Conservation (phyloP, 768 basidiomycete genomes). For the Suillus subaureus region DNA sequence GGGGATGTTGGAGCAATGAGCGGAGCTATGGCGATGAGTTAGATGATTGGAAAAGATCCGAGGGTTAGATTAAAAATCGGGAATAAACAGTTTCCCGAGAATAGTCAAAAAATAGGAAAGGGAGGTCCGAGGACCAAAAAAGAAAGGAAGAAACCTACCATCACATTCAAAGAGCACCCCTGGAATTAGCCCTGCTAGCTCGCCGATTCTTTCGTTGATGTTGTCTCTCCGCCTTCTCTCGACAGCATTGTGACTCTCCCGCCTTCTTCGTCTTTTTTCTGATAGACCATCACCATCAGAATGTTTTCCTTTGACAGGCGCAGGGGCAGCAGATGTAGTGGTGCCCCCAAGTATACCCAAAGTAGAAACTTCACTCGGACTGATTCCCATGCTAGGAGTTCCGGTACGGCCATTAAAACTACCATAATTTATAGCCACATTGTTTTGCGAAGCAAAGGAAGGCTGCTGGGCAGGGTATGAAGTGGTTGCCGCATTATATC, state of each 20-base stretch:
- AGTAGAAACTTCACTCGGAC: constrained; percentile 28
- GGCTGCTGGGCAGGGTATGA: constrained; percentile 31
- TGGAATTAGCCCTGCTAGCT: constrained; percentile 86
- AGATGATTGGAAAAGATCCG: background rate
- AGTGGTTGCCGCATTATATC: constrained; percentile 34
- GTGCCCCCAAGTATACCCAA: constrained; percentile 16
- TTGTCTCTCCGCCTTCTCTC: constrained; percentile 87
- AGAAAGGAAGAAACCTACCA: constrained; percentile 29
- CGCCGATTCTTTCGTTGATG: constrained; percentile 94
- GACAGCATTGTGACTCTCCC: constrained; percentile 92
- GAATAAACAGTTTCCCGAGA: background rate
- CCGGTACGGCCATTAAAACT: constrained; percentile 13
- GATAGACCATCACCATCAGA: constrained; percentile 37
- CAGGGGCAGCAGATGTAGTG: constrained; percentile 19
- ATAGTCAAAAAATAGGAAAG: background rate
- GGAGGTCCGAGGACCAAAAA: background rate
- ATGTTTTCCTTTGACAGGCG: constrained; percentile 14
- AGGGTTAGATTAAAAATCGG: background rate
- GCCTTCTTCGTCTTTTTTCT: constrained; percentile 78
- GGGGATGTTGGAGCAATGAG: constrained; percentile 9
- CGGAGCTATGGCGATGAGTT: background rate
- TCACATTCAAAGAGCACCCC: constrained; percentile 77
- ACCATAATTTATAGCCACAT: constrained; percentile 8
- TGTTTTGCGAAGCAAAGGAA: constrained; percentile 30
- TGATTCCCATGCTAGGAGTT: constrained; percentile 27